Percentiles rank a stretch among this genome's conserved stretches.
These are phyloP conservation scores for Talaromyces trachyspermus DNA, from an alignment of 495 filamentous ascomycete genomes.

Conservation along the genomic window DNA sequence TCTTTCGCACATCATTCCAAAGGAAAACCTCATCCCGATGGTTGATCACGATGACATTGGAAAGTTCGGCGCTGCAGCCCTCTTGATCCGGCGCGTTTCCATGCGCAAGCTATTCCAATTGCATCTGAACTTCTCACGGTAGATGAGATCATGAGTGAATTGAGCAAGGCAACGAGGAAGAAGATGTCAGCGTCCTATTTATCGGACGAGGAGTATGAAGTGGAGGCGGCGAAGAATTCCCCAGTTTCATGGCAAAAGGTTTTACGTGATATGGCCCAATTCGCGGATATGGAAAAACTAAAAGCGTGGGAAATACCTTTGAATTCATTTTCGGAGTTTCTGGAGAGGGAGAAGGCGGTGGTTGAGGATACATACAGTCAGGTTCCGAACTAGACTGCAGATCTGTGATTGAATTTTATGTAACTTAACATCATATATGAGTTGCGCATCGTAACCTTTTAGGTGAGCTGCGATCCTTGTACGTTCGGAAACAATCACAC, in stretches of 20 bases:
- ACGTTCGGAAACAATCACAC: too few species aligned
- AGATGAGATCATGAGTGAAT: conserved; percentile 20
- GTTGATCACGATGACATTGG: conserved; percentile 44
- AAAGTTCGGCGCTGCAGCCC: conserved; percentile 34
- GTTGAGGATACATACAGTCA: conserved; percentile 18
- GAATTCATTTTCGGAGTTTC: conserved; percentile 29
- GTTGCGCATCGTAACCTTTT: too few species aligned
- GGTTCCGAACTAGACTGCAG: too few species aligned
- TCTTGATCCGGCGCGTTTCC: conserved; percentile 32
- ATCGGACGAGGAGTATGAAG: conserved; percentile 29
- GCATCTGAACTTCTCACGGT: conserved; percentile 28
- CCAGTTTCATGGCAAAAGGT: conserved; percentile 22
- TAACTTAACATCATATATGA: too few species aligned
- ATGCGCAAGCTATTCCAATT: conserved; percentile 29
- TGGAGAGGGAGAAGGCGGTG: conserved; percentile 27
- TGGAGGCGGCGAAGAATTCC: conserved; percentile 19
- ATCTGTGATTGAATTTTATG: too few species aligned
- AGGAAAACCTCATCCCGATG: conserved; percentile 26
- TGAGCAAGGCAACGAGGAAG: conserved; percentile 25
- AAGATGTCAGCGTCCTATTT: conserved; percentile 26
- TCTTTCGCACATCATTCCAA: conserved; percentile 24
- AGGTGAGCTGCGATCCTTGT: too few species aligned
- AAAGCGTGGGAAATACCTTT: conserved; percentile 23
- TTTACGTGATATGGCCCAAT: conserved; percentile 20
- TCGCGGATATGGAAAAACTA: conserved; percentile 29